Percentiles rank a stretch among this genome's conserved stretches.
Conservation (phyloP, 192 early-diverging fungal genomes). For the Lobosporangium transversale region DNA sequence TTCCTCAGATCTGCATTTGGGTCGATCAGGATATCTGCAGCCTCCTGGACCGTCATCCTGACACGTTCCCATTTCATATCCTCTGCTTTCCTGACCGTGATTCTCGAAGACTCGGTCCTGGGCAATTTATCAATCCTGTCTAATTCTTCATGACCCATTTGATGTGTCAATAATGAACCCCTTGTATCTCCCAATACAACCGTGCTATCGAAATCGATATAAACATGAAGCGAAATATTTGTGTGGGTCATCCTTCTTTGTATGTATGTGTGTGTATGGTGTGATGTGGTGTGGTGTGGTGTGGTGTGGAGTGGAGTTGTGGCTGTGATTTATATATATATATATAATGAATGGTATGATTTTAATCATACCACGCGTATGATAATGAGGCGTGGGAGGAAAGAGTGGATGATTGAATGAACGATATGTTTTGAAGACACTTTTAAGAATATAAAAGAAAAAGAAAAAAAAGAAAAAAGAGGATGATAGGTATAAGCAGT, state of each 20-base stretch:
- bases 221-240: slow-evolving; percentile 23
- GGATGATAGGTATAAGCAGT: no score
- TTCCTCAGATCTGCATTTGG: background rate
- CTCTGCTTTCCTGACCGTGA: slow-evolving; percentile 33
- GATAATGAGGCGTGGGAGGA: no score
- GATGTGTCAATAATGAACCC: slow-evolving; percentile 10
- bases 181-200: slow-evolving; percentile 24
- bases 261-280: background rate
- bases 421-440: no score
- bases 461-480: no score
- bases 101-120: slow-evolving; percentile 7
- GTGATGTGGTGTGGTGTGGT: background rate
- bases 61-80: slow-evolving; percentile 41
- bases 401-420: no score
- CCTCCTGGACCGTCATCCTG: slow-evolving; percentile 14
- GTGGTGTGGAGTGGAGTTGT: background rate
- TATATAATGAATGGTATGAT: no score
- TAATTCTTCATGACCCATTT: slow-evolving; percentile 28
- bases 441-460: no score
- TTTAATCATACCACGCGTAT: no score
- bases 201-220: slow-evolving; percentile 41
- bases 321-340: no score
- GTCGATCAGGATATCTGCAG: slow-evolving; percentile 36
- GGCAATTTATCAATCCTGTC: slow-evolving; percentile 29
- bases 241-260: slow-evolving; percentile 14